Conservation (phyloP, 2,329 filamentous ascomycete genomes). For the Aphanoascus verrucosus region DNA sequence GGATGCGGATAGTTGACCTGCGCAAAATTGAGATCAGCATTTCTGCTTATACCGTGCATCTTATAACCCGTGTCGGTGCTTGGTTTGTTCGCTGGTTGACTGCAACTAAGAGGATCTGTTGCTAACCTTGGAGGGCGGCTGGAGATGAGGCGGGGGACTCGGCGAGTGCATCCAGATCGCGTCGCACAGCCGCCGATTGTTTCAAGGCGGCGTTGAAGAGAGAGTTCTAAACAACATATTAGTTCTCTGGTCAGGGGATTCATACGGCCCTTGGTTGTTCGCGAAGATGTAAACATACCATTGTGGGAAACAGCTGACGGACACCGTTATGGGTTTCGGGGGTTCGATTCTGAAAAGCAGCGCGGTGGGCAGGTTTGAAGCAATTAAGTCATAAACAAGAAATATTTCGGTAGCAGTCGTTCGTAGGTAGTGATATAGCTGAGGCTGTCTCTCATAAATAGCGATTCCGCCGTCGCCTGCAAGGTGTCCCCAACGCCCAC, state of each 20-base stretch:
- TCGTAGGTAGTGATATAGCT: too few relatives aligned
- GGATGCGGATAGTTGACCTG: conserved; percentile 66
- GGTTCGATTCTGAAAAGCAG: background rate
- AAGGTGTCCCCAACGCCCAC: conserved; percentile 3
- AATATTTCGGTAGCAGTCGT: too few relatives aligned
- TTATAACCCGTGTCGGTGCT: background rate
- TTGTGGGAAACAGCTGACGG: background rate
- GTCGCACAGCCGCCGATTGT: conserved; percentile 69
- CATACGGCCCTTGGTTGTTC: background rate
- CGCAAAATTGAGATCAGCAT: conserved; percentile 7
- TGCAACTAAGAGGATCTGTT: background rate
- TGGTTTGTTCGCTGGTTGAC: background rate
- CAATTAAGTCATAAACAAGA: too few relatives aligned
- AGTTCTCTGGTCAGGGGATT: background rate
- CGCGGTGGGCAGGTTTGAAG: too few relatives aligned
- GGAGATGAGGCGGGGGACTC: conserved; percentile 48
- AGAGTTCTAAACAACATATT: conserved; percentile 49
- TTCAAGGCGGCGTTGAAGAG: conserved; percentile 78
- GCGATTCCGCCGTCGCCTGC: background rate
- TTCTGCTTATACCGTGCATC: background rate
- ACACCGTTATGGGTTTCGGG: too few relatives aligned
- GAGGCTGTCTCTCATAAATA: background rate
- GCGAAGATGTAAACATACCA: background rate
- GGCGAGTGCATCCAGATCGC: conserved; percentile 62
- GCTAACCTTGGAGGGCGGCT: conserved; percentile 49